These are phyloP conservation scores for Cadophora gregata DNA, from an alignment of 2,329 filamentous ascomycete species.

Conservation along the genomic window DNA sequence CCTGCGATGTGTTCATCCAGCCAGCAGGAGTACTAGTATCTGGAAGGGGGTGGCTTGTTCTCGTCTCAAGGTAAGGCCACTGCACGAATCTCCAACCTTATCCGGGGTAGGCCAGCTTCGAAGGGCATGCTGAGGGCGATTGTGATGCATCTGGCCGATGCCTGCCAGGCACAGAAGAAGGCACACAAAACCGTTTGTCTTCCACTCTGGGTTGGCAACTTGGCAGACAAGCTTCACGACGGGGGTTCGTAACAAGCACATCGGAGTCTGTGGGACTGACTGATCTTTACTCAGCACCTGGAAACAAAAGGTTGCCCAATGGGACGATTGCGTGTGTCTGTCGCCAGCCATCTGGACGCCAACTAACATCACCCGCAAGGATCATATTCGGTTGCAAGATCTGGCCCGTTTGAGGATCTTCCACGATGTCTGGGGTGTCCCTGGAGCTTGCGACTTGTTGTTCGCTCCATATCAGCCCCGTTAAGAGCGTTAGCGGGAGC, in stretches of 20 bases:
- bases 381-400: conserved; percentile 42
- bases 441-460: conserved; percentile 38
- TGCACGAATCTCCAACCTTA: conserved; percentile 36
- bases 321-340: neutral
- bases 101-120: conserved; percentile 42
- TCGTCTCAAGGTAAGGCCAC: conserved; percentile 42
- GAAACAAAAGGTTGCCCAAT: conserved; percentile 33
- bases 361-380: conserved; percentile 31
- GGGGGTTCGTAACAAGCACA: conserved; percentile 25
- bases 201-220: conserved; percentile 27
- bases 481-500: conserved; percentile 31
- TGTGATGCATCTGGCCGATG: conserved; percentile 35
- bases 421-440: conserved; percentile 36
- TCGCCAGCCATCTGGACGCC: conserved; percentile 21
- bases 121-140: conserved; percentile 35
- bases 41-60: conserved; percentile 43
- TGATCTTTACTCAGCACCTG: conserved; percentile 34
- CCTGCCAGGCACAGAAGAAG: conserved; percentile 5
- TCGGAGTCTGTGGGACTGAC: conserved; percentile 34
- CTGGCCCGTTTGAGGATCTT: conserved; percentile 44
- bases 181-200: conserved; percentile 20
- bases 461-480: conserved; percentile 42
- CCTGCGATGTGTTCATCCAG: conserved; percentile 40
- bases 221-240: conserved; percentile 24
- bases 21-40: conserved; percentile 23